Evolutionary conservation across 345 rosid genomes (phyloP), one percentile per base, ranked within the genome.

Genomic region (Mallotus nudiflorus): DNA sequence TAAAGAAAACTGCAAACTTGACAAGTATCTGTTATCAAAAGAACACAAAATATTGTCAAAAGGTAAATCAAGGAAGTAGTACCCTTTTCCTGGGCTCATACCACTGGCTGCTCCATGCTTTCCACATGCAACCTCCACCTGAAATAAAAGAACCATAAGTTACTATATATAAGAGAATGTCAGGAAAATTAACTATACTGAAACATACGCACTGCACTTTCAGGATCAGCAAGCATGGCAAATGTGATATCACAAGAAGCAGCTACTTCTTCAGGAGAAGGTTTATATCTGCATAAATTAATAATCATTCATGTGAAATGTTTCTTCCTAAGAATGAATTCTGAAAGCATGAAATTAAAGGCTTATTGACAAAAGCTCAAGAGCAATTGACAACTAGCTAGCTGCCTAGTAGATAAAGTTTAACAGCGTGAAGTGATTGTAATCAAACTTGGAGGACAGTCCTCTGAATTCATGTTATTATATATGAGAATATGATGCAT

Each of bases 191-290:
- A 74, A 50, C 51, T 44, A 68, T 66, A 69, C 73, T 31, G 75
- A 86, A 82, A 83, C 83, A 86, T 85, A 91, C 98, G 82, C 91
- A 93, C 98, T 83, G 98, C 96, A 86, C 92, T 89, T 83, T 91
- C 91, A 75, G 98, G 98, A 84, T 89, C 94, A 11, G 98, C 92
- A 52, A 93, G 94, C 98, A 93, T 91, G 44, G 97, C 84, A 79
- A 93, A 87, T 29, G 96, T 93, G 77, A 91, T 78, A 82, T 91
- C 97, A 77, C 94, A 91, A 28, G 84, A 68, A 33, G 94, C 94
- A 75, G 97, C 86, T 33, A 93, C 98, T 86, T 93, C 96, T 77
- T 89, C 87, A 12, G 98, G 96, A 70, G 89, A 83, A 61, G 96
- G 70, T 74, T 80, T 85, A 81, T 88, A 91, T 73, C 98, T 91